phyloP scores from a whole-genome alignment of 306 rosid genomes.

The Glycine latifolia region DNA sequence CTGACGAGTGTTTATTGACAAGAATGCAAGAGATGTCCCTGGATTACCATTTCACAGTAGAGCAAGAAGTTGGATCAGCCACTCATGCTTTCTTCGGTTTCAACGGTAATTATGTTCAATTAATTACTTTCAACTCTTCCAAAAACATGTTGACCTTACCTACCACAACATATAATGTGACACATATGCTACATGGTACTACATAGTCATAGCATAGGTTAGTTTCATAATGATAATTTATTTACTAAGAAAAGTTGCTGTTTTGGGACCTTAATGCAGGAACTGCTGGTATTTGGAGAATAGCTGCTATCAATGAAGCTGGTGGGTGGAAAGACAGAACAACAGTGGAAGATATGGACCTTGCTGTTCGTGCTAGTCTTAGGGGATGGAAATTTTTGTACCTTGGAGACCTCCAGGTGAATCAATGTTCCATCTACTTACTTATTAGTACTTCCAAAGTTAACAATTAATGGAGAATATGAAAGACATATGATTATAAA shows the following conservation, averaged over 20 bases:
- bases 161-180: no score
- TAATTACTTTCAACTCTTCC: neutral
- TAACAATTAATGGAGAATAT: neutral
- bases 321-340: conserved; percentile 99
- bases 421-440: conserved; percentile 22
- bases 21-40: conserved; percentile 99
- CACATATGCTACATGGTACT: neutral
- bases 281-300: conserved; percentile 98
- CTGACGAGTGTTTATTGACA: conserved; percentile 87
- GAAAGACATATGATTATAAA: neutral
- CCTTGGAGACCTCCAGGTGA: conserved; percentile 96
- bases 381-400: conserved; percentile 97
- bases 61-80: conserved; percentile 99
- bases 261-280: conserved; percentile 58
- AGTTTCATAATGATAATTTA: neutral
- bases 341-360: conserved; percentile 99
- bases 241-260: conserved; percentile 1
- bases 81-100: conserved; percentile 99
- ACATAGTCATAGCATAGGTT: conserved; percentile 20
- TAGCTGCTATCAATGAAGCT: conserved; percentile 96
- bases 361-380: conserved; percentile 97
- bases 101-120: conserved; percentile 62
- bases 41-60: conserved; percentile 98
- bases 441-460: neutral
- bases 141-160: neutral